Evolutionary conservation across 352 stramenopile species (phyloP).

Genomic region (Phytophthora macrochlamydospora): DNA sequence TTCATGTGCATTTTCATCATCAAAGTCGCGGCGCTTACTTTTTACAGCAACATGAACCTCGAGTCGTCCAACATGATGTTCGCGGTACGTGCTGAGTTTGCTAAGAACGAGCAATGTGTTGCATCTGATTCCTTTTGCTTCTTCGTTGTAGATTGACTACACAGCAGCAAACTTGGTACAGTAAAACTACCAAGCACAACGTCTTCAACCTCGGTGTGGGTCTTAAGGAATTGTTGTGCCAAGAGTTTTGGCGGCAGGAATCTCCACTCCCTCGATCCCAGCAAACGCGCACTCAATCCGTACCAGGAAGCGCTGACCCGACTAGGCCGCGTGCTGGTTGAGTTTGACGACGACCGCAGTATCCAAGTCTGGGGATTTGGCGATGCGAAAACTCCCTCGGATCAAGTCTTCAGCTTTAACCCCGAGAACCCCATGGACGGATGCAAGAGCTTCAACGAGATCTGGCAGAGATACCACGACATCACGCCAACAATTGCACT

Average conservation of each 20-base stretch:
- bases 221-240: constrained; percentile 34
- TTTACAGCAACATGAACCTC: constrained; percentile 41
- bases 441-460: constrained; percentile 62
- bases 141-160: constrained; percentile 56
- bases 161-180: constrained; percentile 66
- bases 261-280: constrained; percentile 66
- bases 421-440: constrained; percentile 38
- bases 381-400: constrained; percentile 50
- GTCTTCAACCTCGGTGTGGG: constrained; percentile 19
- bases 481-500: constrained; percentile 63
- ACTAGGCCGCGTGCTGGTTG: constrained; percentile 67
- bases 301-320: constrained; percentile 45
- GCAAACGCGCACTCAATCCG: constrained; percentile 47
- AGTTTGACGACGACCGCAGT: constrained; percentile 83
- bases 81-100: constrained; percentile 28
- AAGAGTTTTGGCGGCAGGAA: constrained; percentile 59
- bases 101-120: background rate
- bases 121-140: constrained; percentile 1
- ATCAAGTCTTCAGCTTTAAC: constrained; percentile 50
- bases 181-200: background rate
- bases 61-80: constrained; percentile 79
- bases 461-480: constrained; percentile 64
- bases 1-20: background rate
- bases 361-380: constrained; percentile 80
- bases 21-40: background rate